Base-by-base conservation (phyloP, 2,329 filamentous ascomycete species). In the Neocatenulostroma microsporum region DNA sequence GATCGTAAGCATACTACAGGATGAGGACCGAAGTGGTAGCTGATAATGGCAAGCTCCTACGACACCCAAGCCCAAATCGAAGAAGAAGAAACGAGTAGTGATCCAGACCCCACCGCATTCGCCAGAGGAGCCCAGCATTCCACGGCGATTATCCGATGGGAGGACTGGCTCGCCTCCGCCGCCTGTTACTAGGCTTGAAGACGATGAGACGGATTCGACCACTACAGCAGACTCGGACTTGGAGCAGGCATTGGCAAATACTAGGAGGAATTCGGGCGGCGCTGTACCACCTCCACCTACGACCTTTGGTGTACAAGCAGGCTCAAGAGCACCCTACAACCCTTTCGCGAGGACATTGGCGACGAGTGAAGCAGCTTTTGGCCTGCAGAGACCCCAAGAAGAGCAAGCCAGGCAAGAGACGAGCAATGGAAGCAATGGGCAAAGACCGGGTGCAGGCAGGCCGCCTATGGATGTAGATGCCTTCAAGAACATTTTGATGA, bases 401-500 rank as follows among this genome's bases (percentile, higher is more conserved):
- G 34, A 39, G 27, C 28, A 20, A 9, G 30, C 23, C 29, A 41
- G 40, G n/a, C 9, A 24, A 9, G 9, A n/a, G 9, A 24, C 23
- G 8, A 24, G 8, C 23, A 24, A 24, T 9, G 24, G 10, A 13
- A 18, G 6, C 5, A 17, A 12, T 15, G 14, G n/a, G 30, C 29
- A 41, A 17, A 35, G 32, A 30, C 23, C 33, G 6, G 37, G 37
- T 30, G 41, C 45, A 21, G 44, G 39, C 27, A 41, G 59, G 51
- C 53, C 56, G 40, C 43, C 68, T 70, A 2, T 88, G 49, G 81
- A 89, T 54, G 83, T 88, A 2, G 78, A 84, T 53, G 78, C 82
- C 1, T 89, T 89, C 60, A 78, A 77, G 54, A 72, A 80, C 40
- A 63, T 91, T 40, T 68, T 89, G 28, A 66, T 89, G 63, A 88